Evolutionary conservation across 2,329 filamentous ascomycete genomes (phyloP), one percentile per base, ranked within the genome.

Genomic region (Tolypocladium ovalisporum): DNA sequence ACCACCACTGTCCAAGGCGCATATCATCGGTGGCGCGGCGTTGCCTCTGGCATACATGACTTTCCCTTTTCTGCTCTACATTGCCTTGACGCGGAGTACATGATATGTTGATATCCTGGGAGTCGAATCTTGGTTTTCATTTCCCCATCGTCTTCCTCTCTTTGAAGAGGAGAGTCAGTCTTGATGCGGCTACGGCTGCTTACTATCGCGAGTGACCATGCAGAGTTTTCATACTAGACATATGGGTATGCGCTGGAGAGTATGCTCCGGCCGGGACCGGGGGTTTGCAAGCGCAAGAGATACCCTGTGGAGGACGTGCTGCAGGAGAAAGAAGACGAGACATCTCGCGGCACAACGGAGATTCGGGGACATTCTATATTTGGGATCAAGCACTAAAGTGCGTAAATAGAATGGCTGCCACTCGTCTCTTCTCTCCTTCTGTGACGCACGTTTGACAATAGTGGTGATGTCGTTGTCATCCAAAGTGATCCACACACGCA

Each of bases 161-260:
- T n/a, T 39, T 19, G 24, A 44, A 12, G 42, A 35, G 37, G 53
- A 44, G 35, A 51, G 17, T 36, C 7, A 24, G 42, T 56, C 29
- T 44, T 53, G 55, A 56, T 56, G 55, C 37, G 37, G 49, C 55
- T 37, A 44, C 37, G 55, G 55, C 49, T 44, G 55, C 55, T 53
- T 53, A n/a, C n/a, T n/a, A 15, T 44, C 15, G 10, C 27, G 29
- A 29, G 19, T 52, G 2, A n/a, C 24, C 5, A 10, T 4, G 40
- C 35, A 24, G 52, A 22, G 24, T 42, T 54, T 22, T 22, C n/a
- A n/a, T 32, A 15, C 37, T 42, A 54, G 52, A 54, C n/a, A 32
- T 42, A 32, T 2, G 24, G 56, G 39, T 15, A 32, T 51, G 47
- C 47, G 17, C 17, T 13, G 17, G 9, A 22, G 29, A 2, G 19